Evolutionary conservation across 1,139 yeast genomes (phyloP), one percentile per base, ranked within the genome.

Genomic region (Kodamaea fungicola): DNA sequence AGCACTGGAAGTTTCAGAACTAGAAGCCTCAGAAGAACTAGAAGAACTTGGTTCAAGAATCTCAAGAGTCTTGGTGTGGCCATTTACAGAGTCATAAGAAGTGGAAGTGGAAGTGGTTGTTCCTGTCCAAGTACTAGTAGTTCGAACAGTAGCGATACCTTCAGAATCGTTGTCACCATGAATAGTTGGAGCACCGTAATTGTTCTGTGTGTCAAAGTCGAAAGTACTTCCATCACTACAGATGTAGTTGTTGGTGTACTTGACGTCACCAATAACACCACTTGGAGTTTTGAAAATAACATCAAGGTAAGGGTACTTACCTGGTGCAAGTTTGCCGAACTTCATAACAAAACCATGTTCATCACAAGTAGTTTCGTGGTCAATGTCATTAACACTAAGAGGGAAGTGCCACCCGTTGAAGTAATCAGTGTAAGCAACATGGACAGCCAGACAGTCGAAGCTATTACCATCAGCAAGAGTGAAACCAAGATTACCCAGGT

Each of bases 241-340:
- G 41, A 32, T 28, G 29, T 28, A 10, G 41, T 35, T 6, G 8
- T 22, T 8, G 32, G 22, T 5, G 33, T 33, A 12, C 28, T 26
- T 4, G 30, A 16, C 19, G 5, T 16, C 32, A 28, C 30, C 22
- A 12, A 9, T 33, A 22, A 22, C 16, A 13, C 40, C 42, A 12
- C 30, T 24, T 10, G 34, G 26, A 10, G n/a, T 37, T 3, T 32
- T 12, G 19, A 24, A 33, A 4, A 27, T 27, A 27, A 12, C 13
- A 12, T 51, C 59, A 28, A 62, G 39, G 41, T 51, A 62, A 8
- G 63, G 62, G 25, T 64, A 47, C 41, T 47, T 59, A 4, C 66
- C 67, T 3, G 61, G 57, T 2, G 67, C 65, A 28, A 62, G 35
- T 35, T 54, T 51, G 2, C 28, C 10, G 42, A 52, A 62, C 7